Conservation (phyloP, 257 asterid species). For the Solanum medicagineum region DNA sequence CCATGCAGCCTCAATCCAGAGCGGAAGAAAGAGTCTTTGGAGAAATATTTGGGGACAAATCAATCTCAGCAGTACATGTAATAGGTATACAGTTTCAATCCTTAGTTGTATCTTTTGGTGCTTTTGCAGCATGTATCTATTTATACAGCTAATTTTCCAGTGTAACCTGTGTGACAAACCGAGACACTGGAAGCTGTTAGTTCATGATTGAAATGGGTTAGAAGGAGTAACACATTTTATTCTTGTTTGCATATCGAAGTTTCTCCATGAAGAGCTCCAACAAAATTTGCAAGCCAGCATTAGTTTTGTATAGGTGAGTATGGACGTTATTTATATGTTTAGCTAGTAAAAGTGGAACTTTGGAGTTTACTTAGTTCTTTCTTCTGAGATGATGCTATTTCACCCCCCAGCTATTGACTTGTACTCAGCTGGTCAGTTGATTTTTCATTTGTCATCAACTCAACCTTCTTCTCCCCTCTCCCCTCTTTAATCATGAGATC, state of each 20-base stretch:
- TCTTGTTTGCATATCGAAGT: background rate
- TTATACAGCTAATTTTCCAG: background rate
- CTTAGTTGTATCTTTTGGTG: background rate
- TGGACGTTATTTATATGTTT: background rate
- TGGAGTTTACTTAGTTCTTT: background rate
- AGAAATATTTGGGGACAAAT: constrained; percentile 66
- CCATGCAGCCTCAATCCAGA: constrained; percentile 90
- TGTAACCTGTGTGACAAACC: background rate
- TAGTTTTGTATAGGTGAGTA: background rate
- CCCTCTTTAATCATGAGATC: background rate
- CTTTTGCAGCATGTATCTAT: background rate
- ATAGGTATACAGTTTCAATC: background rate
- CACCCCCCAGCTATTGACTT: background rate
- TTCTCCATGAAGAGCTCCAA: background rate
- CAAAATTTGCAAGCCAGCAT: background rate
- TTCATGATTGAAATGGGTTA: background rate
- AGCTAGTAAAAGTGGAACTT: background rate
- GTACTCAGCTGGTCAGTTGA: background rate
- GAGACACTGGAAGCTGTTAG: background rate
- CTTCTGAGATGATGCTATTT: background rate
- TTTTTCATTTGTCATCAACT: background rate
- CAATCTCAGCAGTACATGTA: constrained; percentile 41
- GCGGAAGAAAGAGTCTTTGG: constrained; percentile 79
- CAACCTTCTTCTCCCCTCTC: background rate
- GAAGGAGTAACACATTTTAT: background rate